These are phyloP conservation scores for Suillus subaureus DNA, from an alignment of 768 basidiomycete genomes.

Conservation along the genomic window DNA sequence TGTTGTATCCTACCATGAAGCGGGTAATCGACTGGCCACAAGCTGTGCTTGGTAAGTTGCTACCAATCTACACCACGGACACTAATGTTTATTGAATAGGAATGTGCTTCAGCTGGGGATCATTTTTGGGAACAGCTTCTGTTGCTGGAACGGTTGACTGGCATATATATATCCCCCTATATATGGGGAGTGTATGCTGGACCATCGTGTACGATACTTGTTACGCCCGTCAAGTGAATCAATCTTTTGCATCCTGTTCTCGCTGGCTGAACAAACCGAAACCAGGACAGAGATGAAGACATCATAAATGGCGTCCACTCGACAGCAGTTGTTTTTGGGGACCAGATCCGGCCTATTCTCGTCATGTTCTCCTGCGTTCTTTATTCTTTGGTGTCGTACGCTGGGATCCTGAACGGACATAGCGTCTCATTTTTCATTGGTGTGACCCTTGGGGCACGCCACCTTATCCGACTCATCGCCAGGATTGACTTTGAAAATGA, in stretches of 20 bases:
- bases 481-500: neutral
- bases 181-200: neutral
- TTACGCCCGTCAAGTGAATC: neutral
- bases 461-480: neutral
- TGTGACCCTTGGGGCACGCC: neutral
- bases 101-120: conserved; percentile 1
- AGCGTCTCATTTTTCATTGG: conserved; percentile 1
- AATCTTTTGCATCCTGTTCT: neutral
- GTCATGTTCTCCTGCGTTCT: conserved; percentile 56
- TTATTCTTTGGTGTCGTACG: conserved; percentile 43
- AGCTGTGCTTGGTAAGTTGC: conserved; percentile 28
- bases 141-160: neutral
- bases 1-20: conserved; percentile 31
- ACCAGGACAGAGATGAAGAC: conserved; percentile 74
- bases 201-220: neutral
- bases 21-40: conserved; percentile 31
- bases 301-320: conserved; percentile 71
- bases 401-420: conserved; percentile 55
- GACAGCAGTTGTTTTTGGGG: conserved; percentile 72
- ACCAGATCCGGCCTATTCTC: conserved; percentile 59
- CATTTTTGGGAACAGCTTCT: neutral
- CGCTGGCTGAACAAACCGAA: conserved; percentile 59
- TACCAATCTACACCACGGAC: neutral
- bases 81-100: neutral
- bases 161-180: neutral